A percentile compares a stretch with the other conserved stretches of the same genome.
Conservation (phyloP, 2,329 filamentous ascomycete species). For the Colletotrichum costaricense region DNA sequence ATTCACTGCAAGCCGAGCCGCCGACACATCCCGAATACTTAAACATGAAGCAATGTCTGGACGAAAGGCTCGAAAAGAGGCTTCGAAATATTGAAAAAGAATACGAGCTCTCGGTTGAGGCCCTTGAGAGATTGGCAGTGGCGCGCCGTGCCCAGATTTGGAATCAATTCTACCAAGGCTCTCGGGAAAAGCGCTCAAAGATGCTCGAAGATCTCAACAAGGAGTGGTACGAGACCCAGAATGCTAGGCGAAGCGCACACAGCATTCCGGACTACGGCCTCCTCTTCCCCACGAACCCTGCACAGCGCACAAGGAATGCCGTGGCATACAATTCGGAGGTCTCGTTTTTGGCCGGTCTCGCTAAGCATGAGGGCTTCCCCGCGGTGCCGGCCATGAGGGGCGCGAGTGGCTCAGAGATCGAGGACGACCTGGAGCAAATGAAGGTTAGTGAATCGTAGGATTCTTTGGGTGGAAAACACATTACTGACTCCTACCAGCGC, state of each 20-base stretch:
- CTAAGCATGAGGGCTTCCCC: conserved; percentile 96
- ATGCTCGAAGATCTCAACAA: conserved; percentile 85
- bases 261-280: conserved; percentile 85
- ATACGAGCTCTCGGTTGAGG: conserved; percentile 77
- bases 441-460: conserved; percentile 63
- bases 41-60: conserved; percentile 88
- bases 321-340: conserved; percentile 96
- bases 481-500: conserved; percentile 18
- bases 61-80: conserved; percentile 85
- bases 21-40: conserved; percentile 93
- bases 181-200: conserved; percentile 84
- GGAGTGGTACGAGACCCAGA: conserved; percentile 93
- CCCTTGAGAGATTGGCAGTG: conserved; percentile 79
- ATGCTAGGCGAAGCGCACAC: conserved; percentile 84
- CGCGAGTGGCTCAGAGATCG: conserved; percentile 78
- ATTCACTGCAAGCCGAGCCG: conserved; percentile 66
- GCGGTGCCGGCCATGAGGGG: conserved; percentile 87
- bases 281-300: conserved; percentile 80
- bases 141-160: conserved; percentile 88
- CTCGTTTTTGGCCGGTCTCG: conserved; percentile 87
- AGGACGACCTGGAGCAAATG: conserved; percentile 91
- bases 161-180: conserved; percentile 89
- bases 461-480: not conserved
- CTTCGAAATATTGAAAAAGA: conserved; percentile 80
- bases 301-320: conserved; percentile 85